phyloP scores from a whole-genome alignment of 129 eudicot genomes.

The Flaveria sonorensis region DNA sequence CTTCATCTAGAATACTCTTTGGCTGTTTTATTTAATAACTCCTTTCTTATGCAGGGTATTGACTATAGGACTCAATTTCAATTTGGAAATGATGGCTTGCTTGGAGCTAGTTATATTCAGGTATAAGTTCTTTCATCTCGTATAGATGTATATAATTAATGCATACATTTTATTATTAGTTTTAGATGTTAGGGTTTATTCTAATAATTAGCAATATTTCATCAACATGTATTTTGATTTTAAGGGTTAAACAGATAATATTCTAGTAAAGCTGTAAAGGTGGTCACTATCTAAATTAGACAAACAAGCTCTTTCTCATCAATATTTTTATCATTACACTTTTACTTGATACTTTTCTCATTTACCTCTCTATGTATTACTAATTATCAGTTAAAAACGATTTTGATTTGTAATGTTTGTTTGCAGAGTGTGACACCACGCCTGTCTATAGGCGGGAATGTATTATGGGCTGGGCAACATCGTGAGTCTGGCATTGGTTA shows the following conservation, averaged over 20 bases:
- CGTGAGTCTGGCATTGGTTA: slow-evolving; percentile 77
- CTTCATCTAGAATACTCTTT: slow-evolving; percentile 44
- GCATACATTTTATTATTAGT: neutral
- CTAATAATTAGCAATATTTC: no score
- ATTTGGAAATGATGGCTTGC: slow-evolving; percentile 72
- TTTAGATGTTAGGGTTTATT: neutral
- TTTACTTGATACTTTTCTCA: neutral
- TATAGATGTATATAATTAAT: neutral
- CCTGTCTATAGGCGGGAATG: slow-evolving; percentile 84
- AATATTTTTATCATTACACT: no score
- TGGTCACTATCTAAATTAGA: no score
- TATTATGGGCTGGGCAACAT: slow-evolving; percentile 89
- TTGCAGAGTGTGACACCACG: slow-evolving; percentile 89
- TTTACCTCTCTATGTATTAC: neutral
- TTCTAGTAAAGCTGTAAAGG: no score
- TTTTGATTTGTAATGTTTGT: neutral
- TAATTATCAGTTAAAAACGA: neutral
- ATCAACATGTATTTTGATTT: no score
- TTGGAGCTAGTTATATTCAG: slow-evolving; percentile 98
- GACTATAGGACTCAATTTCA: slow-evolving; percentile 88
- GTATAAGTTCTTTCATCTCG: slow-evolving; percentile 33
- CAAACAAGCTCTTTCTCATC: neutral
- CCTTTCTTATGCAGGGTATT: slow-evolving; percentile 55
- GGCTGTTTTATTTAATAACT: neutral
- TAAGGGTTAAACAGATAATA: no score